Evolutionary conservation across 352 stramenopile species (phyloP).

Genomic region (Thalassiosira exigua): DNA sequence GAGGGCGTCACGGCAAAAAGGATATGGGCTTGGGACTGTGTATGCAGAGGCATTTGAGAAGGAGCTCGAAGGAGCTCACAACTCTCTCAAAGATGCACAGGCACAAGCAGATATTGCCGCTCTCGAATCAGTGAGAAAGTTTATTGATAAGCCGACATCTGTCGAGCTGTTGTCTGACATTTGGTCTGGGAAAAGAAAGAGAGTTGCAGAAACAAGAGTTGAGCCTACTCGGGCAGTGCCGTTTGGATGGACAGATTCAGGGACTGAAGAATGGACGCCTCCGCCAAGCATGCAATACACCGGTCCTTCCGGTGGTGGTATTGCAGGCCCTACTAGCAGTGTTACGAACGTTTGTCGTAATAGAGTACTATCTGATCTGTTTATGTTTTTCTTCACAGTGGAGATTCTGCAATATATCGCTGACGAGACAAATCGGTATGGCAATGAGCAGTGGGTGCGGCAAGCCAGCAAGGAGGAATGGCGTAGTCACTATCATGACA

Average conservation of each 20-base stretch:
- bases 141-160: slow-evolving; percentile 1
- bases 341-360: slow-evolving; percentile 4
- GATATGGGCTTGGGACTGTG: slow-evolving; percentile 1
- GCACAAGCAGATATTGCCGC: slow-evolving; percentile 3
- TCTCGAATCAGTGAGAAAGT: neutral
- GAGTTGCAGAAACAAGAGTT: neutral
- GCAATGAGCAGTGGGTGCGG: slow-evolving; percentile 20
- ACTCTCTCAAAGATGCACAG: slow-evolving; percentile 18
- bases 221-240: neutral
- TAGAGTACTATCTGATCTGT: slow-evolving; percentile 3
- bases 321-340: slow-evolving; percentile 1
- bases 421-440: slow-evolving; percentile 11
- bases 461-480: neutral
- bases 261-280: neutral
- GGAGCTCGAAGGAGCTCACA: slow-evolving; percentile 16
- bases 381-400: slow-evolving; percentile 2
- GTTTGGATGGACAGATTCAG: slow-evolving; percentile 5
- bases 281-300: neutral
- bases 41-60: slow-evolving; percentile 1
- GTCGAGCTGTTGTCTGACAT: slow-evolving; percentile 3
- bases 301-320: slow-evolving; percentile 6
- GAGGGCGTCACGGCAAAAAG: neutral
- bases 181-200: neutral
- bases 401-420: neutral
- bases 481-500: slow-evolving; percentile 5